These are phyloP conservation scores for Boletus patriciae DNA, from an alignment of 768 basidiomycete species.

Conservation along the genomic window DNA sequence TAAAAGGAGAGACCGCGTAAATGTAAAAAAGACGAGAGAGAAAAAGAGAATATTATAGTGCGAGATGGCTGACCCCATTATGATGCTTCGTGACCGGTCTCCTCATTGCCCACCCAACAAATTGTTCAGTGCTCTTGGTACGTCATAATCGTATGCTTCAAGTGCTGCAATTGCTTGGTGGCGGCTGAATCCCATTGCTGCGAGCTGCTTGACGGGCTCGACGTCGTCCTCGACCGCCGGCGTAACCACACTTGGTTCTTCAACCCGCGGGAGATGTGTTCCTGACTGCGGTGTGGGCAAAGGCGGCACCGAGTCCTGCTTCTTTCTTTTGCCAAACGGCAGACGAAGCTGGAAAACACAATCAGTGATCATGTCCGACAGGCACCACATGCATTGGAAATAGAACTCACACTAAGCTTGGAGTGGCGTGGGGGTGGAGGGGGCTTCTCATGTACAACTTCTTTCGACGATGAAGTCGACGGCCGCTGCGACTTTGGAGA, in stretches of 20 bases:
- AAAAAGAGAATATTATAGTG: conserved; percentile 17
- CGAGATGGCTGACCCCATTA: conserved; percentile 22
- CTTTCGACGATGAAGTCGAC: conserved; percentile 58
- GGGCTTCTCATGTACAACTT: conserved; percentile 54
- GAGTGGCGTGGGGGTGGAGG: conserved; percentile 57
- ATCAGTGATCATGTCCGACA: conserved; percentile 11
- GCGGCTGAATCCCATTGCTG: conserved; percentile 89
- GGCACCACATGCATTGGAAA: neutral
- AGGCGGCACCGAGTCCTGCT: conserved; percentile 52
- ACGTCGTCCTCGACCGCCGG: conserved; percentile 70
- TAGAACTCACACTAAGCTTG: conserved; percentile 68
- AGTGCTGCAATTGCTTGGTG: conserved; percentile 79
- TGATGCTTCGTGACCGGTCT: conserved; percentile 5
- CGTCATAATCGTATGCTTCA: conserved; percentile 81
- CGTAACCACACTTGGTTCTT: conserved; percentile 43
- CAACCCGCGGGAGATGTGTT: conserved; percentile 44
- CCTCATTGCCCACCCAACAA: conserved; percentile 47
- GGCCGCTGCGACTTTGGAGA: conserved; percentile 58
- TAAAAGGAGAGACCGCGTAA: conserved; percentile 18
- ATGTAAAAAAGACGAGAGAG: neutral
- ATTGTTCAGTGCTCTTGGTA: conserved; percentile 74
- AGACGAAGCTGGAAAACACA: conserved; percentile 55
- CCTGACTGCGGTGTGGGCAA: conserved; percentile 34
- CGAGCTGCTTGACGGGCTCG: conserved; percentile 74
- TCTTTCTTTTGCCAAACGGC: conserved; percentile 78